Conservation (phyloP, 1,139 yeast species). For the Arxiozyma telluris region DNA sequence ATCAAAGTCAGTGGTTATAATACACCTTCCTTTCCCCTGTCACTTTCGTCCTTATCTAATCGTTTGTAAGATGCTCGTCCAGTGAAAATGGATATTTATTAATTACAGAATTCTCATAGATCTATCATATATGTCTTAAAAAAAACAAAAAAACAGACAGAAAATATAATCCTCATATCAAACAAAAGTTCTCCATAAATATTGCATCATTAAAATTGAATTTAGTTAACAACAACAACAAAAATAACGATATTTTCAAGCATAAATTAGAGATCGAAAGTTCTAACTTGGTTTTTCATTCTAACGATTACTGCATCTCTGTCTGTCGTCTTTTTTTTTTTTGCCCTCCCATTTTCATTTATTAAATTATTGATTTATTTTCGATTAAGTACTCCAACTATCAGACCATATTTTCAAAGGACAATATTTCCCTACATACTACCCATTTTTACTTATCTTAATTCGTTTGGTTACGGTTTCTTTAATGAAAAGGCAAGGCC, state of each 20-base stretch:
- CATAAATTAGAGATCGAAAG: neutral
- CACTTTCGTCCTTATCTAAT: neutral
- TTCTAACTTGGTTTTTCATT: neutral
- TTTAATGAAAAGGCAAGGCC: neutral
- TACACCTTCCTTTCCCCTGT: neutral
- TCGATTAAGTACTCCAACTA: neutral
- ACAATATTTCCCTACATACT: conserved; percentile 39
- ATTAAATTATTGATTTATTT: neutral
- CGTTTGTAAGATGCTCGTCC: neutral
- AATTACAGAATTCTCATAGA: too few relatives aligned
- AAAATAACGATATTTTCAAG: too few relatives aligned
- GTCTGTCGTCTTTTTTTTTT: neutral
- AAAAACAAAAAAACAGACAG: too few relatives aligned
- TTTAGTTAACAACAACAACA: neutral
- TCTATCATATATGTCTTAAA: too few relatives aligned
- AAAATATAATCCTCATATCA: neutral
- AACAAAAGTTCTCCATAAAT: too few relatives aligned
- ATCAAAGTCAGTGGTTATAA: too few relatives aligned
- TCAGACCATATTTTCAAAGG: too few relatives aligned
- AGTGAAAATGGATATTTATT: too few relatives aligned
- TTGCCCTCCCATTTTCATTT: too few relatives aligned
- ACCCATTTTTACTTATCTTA: conserved; percentile 47
- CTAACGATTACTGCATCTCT: neutral
- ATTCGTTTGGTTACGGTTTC: conserved; percentile 6
- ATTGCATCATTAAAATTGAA: too few relatives aligned